Base-by-base conservation (phyloP, 768 basidiomycete genomes). In the Hypholoma fasciculare region DNA sequence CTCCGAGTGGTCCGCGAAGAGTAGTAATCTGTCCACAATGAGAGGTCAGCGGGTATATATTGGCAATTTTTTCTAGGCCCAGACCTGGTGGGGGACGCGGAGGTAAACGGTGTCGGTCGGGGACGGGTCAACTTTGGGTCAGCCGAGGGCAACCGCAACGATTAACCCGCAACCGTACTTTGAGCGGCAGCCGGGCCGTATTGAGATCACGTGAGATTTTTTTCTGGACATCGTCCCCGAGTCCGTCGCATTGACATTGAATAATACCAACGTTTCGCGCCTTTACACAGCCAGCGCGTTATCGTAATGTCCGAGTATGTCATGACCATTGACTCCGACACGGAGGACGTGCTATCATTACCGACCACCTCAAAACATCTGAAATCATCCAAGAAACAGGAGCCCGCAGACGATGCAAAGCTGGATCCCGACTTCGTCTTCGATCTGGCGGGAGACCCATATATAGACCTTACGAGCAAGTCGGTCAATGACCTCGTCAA, bases 351-450 rank as follows among this genome's bases (percentile, higher is more conserved):
- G 12, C 48, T 23, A n/a, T 60, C 67, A 44, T 65, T 61, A 23
- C 61, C 62, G 39, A 63, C 63, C 4, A 63, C 62, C 37, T 67
- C 62, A 43, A 65, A 67, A 52, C 37, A 58, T 8, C 66, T 61
- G 3, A 70, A 62, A 49, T 30, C 27, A 6, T 19, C 26, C 52
- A 62, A 56, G 47, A 71, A 40, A 46, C 54, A 54, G 72, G 75
- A 27, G 72, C 71, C 47, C 3, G 53, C 58, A 48, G 88, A 88
- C 38, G 86, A 85, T 36, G 79, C 77, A 38, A 82, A 79, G 56
- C 78, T 98, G 39, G 82, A 96, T 72, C 90, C 90, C 13, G 88
- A 89, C 54, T 94, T 96, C 68, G 78, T 82, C 36, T 96, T 98
- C 67, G 92, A 94, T 71, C 64, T 88, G 14, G 81, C 80, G 40